These are phyloP conservation scores for Coniochaeta hoffmannii DNA, from an alignment of 2,329 filamentous ascomycete genomes.

Conservation along the genomic window DNA sequence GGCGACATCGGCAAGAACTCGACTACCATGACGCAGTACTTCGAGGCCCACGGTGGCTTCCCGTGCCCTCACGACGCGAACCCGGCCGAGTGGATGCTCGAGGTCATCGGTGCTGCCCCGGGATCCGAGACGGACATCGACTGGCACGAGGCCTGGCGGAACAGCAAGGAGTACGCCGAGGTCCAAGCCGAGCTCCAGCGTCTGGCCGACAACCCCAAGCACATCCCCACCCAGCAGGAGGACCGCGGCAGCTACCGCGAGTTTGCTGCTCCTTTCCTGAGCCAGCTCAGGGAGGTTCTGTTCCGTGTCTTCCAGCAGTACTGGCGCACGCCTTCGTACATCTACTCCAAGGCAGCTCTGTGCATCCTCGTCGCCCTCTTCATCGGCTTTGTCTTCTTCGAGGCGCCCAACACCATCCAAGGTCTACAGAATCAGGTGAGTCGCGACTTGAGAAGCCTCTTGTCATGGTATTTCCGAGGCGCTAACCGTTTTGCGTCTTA, in stretches of 20 bases:
- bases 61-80: conserved; percentile 63
- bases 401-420: conserved; percentile 62
- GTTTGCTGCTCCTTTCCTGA: conserved; percentile 68
- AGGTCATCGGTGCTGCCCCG: conserved; percentile 55
- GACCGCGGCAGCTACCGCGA: conserved; percentile 53
- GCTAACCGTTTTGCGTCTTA: background rate
- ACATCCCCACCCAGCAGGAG: conserved; percentile 17
- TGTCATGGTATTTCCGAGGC: background rate
- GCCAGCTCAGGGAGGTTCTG: conserved; percentile 61
- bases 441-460: background rate
- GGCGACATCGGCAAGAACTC: conserved; percentile 70
- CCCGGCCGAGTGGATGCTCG: conserved; percentile 75
- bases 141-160: conserved; percentile 57
- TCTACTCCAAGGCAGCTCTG: conserved; percentile 72
- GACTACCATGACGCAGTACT: conserved; percentile 62
- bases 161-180: conserved; percentile 45
- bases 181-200: conserved; percentile 51
- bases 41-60: conserved; percentile 63
- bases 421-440: conserved; percentile 60
- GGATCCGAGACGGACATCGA: conserved; percentile 56
- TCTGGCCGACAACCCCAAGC: conserved; percentile 43
- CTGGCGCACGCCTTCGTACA: conserved; percentile 84
- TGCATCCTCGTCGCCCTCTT: conserved; percentile 62
- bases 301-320: conserved; percentile 82
- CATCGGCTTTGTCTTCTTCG: conserved; percentile 76